Evolutionary conservation across 306 rosid genomes (phyloP).

Genomic region (Rosa persica): DNA sequence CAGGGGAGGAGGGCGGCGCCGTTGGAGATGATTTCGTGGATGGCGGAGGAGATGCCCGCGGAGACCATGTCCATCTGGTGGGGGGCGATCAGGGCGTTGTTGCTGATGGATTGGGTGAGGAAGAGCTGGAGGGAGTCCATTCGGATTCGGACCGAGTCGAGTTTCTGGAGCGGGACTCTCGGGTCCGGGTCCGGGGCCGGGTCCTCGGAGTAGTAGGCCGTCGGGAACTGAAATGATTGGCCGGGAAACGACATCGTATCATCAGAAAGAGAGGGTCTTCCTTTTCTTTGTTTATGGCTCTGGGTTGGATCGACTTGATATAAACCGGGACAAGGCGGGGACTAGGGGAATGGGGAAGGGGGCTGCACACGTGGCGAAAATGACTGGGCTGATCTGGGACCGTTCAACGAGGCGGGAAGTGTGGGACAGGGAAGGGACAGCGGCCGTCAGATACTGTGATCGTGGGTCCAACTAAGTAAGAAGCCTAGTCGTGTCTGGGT

Average conservation of each 20-base stretch:
- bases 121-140: slow-evolving; percentile 58
- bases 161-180: slow-evolving; percentile 51
- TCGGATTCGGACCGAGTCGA: slow-evolving; percentile 41
- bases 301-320: neutral
- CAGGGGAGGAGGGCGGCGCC: slow-evolving; percentile 57
- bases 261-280: neutral
- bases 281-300: neutral
- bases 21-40: slow-evolving; percentile 52
- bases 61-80: slow-evolving; percentile 53
- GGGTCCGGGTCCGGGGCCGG: slow-evolving; percentile 48
- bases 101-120: slow-evolving; percentile 50
- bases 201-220: slow-evolving; percentile 9
- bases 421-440: neutral
- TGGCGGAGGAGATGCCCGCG: slow-evolving; percentile 54
- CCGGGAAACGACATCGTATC: slow-evolving; percentile 25
- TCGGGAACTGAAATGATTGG: slow-evolving; percentile 8
- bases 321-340: neutral
- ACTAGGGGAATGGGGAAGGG: neutral
- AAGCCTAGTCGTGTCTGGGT: neutral
- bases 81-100: slow-evolving; percentile 34
- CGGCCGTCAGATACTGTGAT: neutral
- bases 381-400: neutral
- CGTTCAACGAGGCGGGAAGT: neutral
- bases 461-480: neutral
- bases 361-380: neutral